These are phyloP conservation scores for Coemansia sp. DNA, from an alignment of 371 early-diverging fungal genomes.

Conservation along the genomic window DNA sequence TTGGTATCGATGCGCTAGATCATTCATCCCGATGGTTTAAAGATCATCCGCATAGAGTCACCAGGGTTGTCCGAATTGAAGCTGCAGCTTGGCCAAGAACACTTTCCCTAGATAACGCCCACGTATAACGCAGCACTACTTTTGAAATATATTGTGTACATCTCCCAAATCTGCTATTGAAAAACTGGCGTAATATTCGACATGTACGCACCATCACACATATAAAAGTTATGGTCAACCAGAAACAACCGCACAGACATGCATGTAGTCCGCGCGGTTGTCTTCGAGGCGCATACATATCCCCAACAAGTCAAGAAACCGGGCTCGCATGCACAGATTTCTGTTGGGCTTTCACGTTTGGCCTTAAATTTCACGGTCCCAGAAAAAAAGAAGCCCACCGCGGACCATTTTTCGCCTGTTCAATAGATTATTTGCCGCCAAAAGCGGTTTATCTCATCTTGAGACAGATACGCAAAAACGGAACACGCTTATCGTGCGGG, in stretches of 20 bases:
- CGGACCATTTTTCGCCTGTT: conserved; percentile 1
- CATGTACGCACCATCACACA: neutral
- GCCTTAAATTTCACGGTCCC: neutral
- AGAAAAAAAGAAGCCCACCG: neutral
- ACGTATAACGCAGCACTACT: neutral
- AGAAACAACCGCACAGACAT: neutral
- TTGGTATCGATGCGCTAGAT: neutral
- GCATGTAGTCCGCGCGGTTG: neutral
- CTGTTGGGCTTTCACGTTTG: neutral
- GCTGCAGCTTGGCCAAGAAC: neutral
- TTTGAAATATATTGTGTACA: neutral
- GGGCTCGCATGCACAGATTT: conserved; percentile 3
- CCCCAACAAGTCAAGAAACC: neutral
- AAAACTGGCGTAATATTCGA: neutral
- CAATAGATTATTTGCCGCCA: neutral
- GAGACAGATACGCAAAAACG: neutral
- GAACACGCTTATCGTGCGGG: neutral
- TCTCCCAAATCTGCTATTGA: neutral
- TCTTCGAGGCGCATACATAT: neutral
- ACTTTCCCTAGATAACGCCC: neutral
- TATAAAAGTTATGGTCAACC: neutral
- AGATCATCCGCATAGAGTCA: neutral
- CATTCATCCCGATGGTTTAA: neutral
- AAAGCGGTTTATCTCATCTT: neutral
- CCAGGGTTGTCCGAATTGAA: neutral